Percentiles rank a stretch among this genome's conserved stretches.
These are phyloP conservation scores for Boletus speciosus DNA, from an alignment of 768 basidiomycete genomes.

Conservation along the genomic window DNA sequence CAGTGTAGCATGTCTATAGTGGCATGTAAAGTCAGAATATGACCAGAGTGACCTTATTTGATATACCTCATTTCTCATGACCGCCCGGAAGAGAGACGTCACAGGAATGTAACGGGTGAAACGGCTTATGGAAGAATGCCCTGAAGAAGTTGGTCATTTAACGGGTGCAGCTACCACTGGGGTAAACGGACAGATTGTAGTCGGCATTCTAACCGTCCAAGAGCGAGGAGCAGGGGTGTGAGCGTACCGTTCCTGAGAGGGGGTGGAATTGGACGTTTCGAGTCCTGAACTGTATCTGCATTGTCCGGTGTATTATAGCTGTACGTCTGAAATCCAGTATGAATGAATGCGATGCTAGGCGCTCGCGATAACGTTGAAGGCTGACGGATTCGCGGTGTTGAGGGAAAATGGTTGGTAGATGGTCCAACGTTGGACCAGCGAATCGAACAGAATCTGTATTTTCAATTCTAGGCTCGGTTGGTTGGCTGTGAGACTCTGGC, in stretches of 20 bases:
- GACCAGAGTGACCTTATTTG: not conserved
- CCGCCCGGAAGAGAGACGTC: slow-evolving; percentile 41
- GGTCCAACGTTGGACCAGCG: slow-evolving; percentile 47
- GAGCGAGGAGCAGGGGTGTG: slow-evolving; percentile 9
- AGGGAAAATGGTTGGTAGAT: not conserved
- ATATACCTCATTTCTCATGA: slow-evolving; percentile 61
- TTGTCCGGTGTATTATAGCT: not conserved
- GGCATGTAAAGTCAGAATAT: not conserved
- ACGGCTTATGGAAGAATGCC: slow-evolving; percentile 21
- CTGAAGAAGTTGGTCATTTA: slow-evolving; percentile 18
- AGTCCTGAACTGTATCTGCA: not conserved
- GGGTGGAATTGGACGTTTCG: not conserved
- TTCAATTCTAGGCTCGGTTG: slow-evolving; percentile 4
- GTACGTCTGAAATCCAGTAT: not conserved
- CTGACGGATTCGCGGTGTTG: not conserved
- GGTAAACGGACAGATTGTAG: slow-evolving; percentile 7
- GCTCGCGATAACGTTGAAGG: slow-evolving; percentile 2
- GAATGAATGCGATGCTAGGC: slow-evolving; percentile 3
- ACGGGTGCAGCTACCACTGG: slow-evolving; percentile 1
- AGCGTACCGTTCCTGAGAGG: not conserved
- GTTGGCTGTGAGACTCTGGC: slow-evolving; percentile 18
- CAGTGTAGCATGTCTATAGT: slow-evolving; percentile 50
- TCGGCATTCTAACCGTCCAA: slow-evolving; percentile 16
- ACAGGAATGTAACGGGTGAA: too few relatives aligned
- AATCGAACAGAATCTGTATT: slow-evolving; percentile 1